Percentiles rank a stretch among this genome's conserved stretches.
These are phyloP conservation scores for Brettanomyces bruxellensis DNA, from an alignment of 805 yeast species.

Conservation along the genomic window DNA sequence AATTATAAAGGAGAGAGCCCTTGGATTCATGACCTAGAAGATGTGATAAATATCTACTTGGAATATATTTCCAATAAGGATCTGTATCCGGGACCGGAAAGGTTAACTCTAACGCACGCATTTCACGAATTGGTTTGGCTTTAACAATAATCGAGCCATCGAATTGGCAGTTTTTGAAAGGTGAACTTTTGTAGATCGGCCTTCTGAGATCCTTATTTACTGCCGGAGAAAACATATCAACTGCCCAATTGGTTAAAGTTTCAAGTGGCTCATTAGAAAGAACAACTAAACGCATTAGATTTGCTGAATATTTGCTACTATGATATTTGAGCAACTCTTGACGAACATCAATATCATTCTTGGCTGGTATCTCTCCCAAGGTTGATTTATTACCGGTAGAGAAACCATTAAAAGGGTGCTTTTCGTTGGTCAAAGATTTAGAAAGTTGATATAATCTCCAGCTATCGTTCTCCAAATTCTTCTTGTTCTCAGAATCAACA, in stretches of 20 bases:
- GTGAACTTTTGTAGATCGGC: constrained; percentile 38
- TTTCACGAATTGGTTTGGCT: constrained; percentile 80
- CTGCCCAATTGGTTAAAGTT: constrained; percentile 62
- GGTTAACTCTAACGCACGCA: constrained; percentile 53
- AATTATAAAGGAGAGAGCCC: constrained; percentile 67
- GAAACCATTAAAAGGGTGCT: constrained; percentile 81
- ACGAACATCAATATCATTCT: constrained; percentile 62
- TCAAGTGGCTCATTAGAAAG: constrained; percentile 76
- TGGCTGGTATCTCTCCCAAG: constrained; percentile 54
- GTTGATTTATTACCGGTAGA: constrained; percentile 85
- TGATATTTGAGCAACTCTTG: constrained; percentile 75
- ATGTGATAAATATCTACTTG: constrained; percentile 67
- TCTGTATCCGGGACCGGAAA: constrained; percentile 74
- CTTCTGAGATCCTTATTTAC: constrained; percentile 38
- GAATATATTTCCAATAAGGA: constrained; percentile 56
- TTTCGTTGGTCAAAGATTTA: constrained; percentile 58
- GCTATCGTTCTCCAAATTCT: constrained; percentile 79
- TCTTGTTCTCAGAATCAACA: constrained; percentile 92
- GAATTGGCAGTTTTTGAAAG: constrained; percentile 40
- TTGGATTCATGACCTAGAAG: constrained; percentile 87
- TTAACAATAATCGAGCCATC: constrained; percentile 37
- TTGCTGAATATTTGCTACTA: constrained; percentile 65
- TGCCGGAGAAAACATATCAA: constrained; percentile 53
- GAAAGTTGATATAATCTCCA: constrained; percentile 89
- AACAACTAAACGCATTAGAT: constrained; percentile 79